Evolutionary conservation across 345 rosid genomes (phyloP).

Genomic region (Bruguiera gymnorhiza): DNA sequence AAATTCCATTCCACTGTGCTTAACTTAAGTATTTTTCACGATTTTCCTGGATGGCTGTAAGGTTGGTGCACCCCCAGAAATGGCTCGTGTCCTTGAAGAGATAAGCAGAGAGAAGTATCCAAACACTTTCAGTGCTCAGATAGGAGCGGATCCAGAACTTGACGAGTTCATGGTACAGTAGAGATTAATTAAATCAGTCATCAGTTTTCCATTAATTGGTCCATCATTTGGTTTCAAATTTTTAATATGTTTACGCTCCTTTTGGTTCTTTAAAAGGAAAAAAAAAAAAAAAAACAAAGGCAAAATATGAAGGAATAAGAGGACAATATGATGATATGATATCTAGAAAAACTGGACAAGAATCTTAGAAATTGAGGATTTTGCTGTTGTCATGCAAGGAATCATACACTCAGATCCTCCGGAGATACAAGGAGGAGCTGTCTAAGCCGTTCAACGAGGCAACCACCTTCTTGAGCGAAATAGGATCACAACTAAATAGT

Average conservation of each 20-base stretch:
- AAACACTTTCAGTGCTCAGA: constrained; percentile 20
- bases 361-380: too few species aligned
- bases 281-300: not conserved
- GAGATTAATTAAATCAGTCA: not conserved
- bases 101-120: constrained; percentile 33
- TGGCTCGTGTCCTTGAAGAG: constrained; percentile 48
- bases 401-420: constrained; percentile 57
- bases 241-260: too few species aligned
- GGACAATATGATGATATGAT: not conserved
- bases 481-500: constrained; percentile 53
- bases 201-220: not conserved
- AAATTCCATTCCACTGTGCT: not conserved
- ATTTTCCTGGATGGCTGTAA: constrained; percentile 9
- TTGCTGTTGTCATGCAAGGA: constrained; percentile 28
- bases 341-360: not conserved
- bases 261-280: not conserved
- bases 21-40: not conserved
- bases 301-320: not conserved
- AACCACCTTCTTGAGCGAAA: constrained; percentile 47
- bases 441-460: constrained; percentile 63
- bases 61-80: constrained; percentile 69
- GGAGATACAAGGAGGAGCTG: constrained; percentile 57
- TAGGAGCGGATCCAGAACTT: constrained; percentile 65
- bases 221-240: too few species aligned
- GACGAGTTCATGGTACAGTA: constrained; percentile 60